Percentiles rank a stretch among this genome's conserved stretches.
These are phyloP conservation scores for Colletotrichum orbiculare DNA, from an alignment of 2,329 filamentous ascomycete genomes.

Conservation along the genomic window DNA sequence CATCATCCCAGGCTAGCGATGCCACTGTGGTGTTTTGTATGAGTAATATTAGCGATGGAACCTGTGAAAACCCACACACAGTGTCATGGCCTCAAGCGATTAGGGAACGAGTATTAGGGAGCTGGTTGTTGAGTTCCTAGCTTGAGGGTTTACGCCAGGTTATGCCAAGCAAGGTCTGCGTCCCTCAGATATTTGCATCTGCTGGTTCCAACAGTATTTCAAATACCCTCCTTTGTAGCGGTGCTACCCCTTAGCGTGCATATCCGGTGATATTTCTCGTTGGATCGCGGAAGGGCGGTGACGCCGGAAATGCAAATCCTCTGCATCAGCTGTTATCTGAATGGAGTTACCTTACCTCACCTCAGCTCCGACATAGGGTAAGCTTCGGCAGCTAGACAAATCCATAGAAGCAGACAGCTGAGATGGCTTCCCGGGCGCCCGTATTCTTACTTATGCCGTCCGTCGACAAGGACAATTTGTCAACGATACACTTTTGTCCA, in stretches of 20 bases:
- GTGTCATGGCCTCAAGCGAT: too few species aligned
- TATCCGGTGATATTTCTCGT: conserved; percentile 15
- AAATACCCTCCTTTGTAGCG: conserved; percentile 9
- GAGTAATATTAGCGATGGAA: too few species aligned
- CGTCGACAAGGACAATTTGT: conserved; percentile 1
- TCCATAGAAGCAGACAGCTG: too few species aligned
- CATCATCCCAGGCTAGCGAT: not conserved
- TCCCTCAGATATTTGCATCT: not conserved
- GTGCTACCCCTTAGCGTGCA: not conserved
- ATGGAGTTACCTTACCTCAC: conserved; percentile 18
- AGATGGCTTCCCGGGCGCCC: not conserved
- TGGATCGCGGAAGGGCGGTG: conserved; percentile 20
- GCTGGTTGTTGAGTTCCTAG: too few species aligned
- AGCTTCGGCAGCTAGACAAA: too few species aligned
- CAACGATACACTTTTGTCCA: conserved; percentile 12
- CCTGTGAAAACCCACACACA: too few species aligned
- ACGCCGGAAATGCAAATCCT: conserved; percentile 13
- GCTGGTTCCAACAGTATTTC: conserved; percentile 21
- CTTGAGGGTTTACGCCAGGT: too few species aligned
- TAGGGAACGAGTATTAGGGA: too few species aligned
- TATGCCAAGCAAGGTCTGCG: too few species aligned
- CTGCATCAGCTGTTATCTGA: conserved; percentile 20
- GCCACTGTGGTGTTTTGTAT: too few species aligned
- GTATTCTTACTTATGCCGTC: not conserved
- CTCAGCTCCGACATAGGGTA: not conserved